Evolutionary conservation across 768 basidiomycete genomes (phyloP), one percentile per base, ranked within the genome.

Genomic region (Filobasidium floriforme): DNA sequence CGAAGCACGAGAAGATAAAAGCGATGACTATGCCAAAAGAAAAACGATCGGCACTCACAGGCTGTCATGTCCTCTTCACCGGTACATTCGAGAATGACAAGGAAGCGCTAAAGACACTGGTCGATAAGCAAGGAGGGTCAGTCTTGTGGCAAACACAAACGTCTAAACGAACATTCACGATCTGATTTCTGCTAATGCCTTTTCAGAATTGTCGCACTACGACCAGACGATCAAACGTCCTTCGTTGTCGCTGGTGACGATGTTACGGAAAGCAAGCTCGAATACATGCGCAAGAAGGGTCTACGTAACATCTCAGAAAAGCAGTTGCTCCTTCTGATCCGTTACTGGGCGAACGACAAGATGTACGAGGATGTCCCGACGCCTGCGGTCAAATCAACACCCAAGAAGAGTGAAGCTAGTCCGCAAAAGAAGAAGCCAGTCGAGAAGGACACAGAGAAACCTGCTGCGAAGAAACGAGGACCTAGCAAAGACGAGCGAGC

Each of bases 251-350:
- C 54, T 15, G 54, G 54, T 7, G 19, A 15, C 6, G 54, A 57
- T 57, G 54, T 57, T 26, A 57, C 54, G 15, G 22, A 57, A 32
- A 57, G 29, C 54, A 57, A 57, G 54, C 54, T 57, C 22, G 54
- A 57, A 26, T 57, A 57, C 24, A 57, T 57, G 54, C 54, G 54
- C 54, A 57, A 57, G 26, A 57, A 57, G 24, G 54, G 54, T 24
- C 22, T 57, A 15, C 22, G 29, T 14, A 57, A 32, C n/a, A 15
- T 57, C 22, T 19, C 54, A 7, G 54, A 57, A 26, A 1, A 28
- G 15, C 54, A 57, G 54, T 24, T 57, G 15, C 24, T 57, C 54
- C 22, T 57, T 7, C 26, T 57, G 54, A 57, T 32, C 22, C 22
- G 54, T 19, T 57, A 26, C 29, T 57, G 54, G 54, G 54, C 54